Conservation (phyloP, 345 rosid genomes). For the Linum usitatissimum region DNA sequence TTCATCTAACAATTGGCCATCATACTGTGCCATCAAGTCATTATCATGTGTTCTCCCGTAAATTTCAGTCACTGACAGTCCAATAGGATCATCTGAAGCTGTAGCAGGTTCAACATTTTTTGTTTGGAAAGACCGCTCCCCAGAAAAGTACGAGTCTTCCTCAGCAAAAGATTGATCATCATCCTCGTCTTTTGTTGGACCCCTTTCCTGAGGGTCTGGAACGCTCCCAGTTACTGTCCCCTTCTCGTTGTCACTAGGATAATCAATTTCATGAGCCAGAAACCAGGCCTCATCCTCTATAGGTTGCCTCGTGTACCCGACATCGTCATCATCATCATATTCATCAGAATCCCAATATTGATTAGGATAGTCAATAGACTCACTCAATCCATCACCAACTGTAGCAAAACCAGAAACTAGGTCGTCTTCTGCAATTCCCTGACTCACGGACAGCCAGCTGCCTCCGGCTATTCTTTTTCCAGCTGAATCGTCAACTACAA, state of each 20-base stretch:
- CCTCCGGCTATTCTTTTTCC: conserved; percentile 76
- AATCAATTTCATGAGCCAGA: conserved; percentile 97
- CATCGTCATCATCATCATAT: conserved; percentile 92
- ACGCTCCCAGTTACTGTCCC: conserved; percentile 69
- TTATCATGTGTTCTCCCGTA: conserved; percentile 46
- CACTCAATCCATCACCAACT: conserved; percentile 90
- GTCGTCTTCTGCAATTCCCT: conserved; percentile 97
- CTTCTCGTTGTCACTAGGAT: conserved; percentile 96
- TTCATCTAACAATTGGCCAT: conserved; percentile 81
- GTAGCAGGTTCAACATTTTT: conserved; percentile 53
- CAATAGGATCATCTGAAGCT: conserved; percentile 68
- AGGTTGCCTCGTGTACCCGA: conserved; percentile 94
- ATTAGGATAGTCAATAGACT: conserved; percentile 77
- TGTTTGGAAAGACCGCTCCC: conserved; percentile 60
- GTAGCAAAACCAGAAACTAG: conserved; percentile 98
- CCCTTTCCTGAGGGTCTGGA: conserved; percentile 77
- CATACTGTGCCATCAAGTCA: conserved; percentile 61
- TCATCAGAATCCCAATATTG: conserved; percentile 99
- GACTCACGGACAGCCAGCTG: conserved; percentile 95
- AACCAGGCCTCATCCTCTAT: conserved; percentile 99
- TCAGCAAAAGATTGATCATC: conserved; percentile 88
- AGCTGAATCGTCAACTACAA: conserved; percentile 34
- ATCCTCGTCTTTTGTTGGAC: conserved; percentile 69
- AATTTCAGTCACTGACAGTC: conserved; percentile 53
- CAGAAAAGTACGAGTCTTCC: conserved; percentile 93